Percentiles rank a stretch among this genome's conserved stretches.
Conservation (phyloP, 2,329 filamentous ascomycete genomes). For the Trichoderma endophyticum region DNA sequence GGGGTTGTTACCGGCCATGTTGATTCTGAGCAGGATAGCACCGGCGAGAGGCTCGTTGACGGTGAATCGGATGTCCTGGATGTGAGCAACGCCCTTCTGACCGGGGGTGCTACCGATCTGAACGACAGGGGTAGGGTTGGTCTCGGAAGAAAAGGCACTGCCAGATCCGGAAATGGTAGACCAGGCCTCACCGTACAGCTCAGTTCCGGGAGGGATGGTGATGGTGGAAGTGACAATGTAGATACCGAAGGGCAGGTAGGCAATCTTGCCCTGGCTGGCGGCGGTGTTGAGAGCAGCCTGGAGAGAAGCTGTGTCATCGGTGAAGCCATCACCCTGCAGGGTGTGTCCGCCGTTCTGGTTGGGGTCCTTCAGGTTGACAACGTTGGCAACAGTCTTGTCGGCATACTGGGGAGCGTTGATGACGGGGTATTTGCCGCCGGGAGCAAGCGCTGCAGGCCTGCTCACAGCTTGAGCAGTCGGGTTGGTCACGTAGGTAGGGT, state of each 20-base stretch:
- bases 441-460: slow-evolving; percentile 18
- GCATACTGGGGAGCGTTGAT: slow-evolving; percentile 16
- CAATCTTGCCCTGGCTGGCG: slow-evolving; percentile 44
- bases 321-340: slow-evolving; percentile 48
- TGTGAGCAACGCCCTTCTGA: slow-evolving; percentile 6
- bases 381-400: not conserved
- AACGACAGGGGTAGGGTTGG: slow-evolving; percentile 15
- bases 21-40: slow-evolving; percentile 15
- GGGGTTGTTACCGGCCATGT: slow-evolving; percentile 17
- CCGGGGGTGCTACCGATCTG: slow-evolving; percentile 15
- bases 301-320: slow-evolving; percentile 59
- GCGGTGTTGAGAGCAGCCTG: slow-evolving; percentile 55
- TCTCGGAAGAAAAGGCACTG: slow-evolving; percentile 3
- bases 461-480: not conserved
- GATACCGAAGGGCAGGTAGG: slow-evolving; percentile 56
- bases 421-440: slow-evolving; percentile 12
- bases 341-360: slow-evolving; percentile 14
- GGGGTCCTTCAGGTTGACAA: slow-evolving; percentile 16
- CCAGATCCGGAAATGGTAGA: slow-evolving; percentile 18
- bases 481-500: slow-evolving; percentile 6
- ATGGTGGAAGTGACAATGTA: slow-evolving; percentile 51
- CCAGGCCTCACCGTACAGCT: slow-evolving; percentile 16
- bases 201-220: slow-evolving; percentile 40
- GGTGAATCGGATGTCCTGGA: slow-evolving; percentile 18
- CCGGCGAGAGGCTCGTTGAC: slow-evolving; percentile 14